A percentile compares a stretch with the other conserved stretches of the same genome.
Evolutionary conservation across 768 basidiomycete genomes (phyloP).

Genomic region (Antrodiella citrinella): DNA sequence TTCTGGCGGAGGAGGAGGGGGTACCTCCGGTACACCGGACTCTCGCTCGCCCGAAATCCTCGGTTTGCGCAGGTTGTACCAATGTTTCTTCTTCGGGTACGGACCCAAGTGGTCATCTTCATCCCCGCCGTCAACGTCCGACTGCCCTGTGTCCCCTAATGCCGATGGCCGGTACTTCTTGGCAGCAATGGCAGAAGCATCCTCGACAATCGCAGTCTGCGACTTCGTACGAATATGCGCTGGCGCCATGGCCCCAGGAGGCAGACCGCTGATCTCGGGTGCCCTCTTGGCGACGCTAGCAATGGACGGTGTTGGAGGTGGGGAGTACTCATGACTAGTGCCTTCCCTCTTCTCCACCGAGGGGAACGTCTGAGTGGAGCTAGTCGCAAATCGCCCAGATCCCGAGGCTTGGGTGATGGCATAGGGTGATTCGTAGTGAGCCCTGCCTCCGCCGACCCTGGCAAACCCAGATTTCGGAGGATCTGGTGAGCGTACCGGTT

Average conservation of each 20-base stretch:
- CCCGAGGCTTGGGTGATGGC: constrained; percentile 42
- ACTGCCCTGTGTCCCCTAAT: neutral
- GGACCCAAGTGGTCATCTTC: constrained; percentile 14
- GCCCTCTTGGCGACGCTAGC: constrained; percentile 33
- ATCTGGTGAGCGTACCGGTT: constrained; percentile 21
- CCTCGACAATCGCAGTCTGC: constrained; percentile 78
- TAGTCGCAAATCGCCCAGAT: constrained; percentile 16
- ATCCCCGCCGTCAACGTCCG: constrained; percentile 27
- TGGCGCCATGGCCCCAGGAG: constrained; percentile 61
- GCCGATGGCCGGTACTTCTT: constrained; percentile 1
- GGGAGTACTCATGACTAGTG: constrained; percentile 34
- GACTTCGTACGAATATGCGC: constrained; percentile 68
- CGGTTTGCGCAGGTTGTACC: constrained; percentile 56
- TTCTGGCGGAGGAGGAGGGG: constrained; percentile 11
- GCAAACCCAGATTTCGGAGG: constrained; percentile 60
- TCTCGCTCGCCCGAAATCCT: constrained; percentile 55
- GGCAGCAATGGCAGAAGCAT: constrained; percentile 13
- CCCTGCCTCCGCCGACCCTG: constrained; percentile 79
- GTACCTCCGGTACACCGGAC: constrained; percentile 16
- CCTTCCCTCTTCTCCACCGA: constrained; percentile 38
- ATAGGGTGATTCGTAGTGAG: constrained; percentile 82
- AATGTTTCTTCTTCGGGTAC: constrained; percentile 59
- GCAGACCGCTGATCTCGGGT: constrained; percentile 16
- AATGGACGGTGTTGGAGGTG: constrained; percentile 43
- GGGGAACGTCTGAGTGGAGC: constrained; percentile 60